A percentile compares a stretch with the other conserved stretches of the same genome.
Conservation (phyloP, 768 basidiomycete species). For the Leucosporidium scottii region DNA sequence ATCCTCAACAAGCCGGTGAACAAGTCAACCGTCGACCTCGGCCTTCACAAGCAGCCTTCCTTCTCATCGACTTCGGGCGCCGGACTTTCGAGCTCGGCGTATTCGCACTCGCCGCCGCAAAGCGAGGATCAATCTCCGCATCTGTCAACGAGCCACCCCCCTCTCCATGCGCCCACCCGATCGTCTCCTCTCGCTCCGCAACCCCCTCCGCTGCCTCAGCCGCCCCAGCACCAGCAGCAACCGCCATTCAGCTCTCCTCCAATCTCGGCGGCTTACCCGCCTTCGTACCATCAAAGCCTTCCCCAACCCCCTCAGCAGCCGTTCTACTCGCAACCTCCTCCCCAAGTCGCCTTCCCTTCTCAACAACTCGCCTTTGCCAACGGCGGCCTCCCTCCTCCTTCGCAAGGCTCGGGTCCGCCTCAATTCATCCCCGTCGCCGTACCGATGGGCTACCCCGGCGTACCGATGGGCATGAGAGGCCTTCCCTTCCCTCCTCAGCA, state of each 20-base stretch:
- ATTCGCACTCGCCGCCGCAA: too few species aligned
- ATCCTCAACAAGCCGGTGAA: not conserved
- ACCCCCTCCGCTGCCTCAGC: not conserved
- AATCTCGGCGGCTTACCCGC: not conserved
- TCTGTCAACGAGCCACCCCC: too few species aligned
- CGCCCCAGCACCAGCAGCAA: not conserved
- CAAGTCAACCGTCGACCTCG: too few species aligned
- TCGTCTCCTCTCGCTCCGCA: not conserved
- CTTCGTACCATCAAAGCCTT: not conserved
- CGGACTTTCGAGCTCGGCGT: too few species aligned
- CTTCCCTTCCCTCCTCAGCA: not conserved
- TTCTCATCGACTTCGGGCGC: too few species aligned
- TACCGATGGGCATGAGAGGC: not conserved
- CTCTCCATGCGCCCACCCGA: not conserved
- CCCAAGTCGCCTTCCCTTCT: not conserved
- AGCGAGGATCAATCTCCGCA: too few species aligned
- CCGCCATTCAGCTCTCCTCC: not conserved
- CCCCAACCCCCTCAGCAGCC: not conserved
- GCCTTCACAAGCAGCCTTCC: too few species aligned
- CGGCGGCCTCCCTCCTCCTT: not conserved
- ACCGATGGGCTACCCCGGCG: not conserved
- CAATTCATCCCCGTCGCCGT: not conserved
- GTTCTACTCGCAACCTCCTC: not conserved
- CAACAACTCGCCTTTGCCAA: not conserved
- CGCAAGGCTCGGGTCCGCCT: not conserved